These are phyloP conservation scores for Luzula sylvatica DNA, from an alignment of 176 grass and related monocot species.

Conservation along the genomic window DNA sequence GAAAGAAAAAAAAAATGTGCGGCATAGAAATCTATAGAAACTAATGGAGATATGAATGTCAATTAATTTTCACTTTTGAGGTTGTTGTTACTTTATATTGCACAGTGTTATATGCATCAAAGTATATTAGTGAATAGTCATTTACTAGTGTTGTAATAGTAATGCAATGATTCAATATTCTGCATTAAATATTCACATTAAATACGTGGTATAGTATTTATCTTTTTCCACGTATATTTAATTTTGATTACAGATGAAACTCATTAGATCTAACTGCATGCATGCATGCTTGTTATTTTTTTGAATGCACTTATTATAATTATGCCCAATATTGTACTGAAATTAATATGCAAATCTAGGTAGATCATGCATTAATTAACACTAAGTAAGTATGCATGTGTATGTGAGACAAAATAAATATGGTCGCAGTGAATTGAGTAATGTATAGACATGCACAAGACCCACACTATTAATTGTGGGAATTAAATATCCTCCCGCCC, in stretches of 20 bases:
- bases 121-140: not conserved
- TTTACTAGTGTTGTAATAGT: not conserved
- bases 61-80: no score
- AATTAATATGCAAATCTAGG: no score
- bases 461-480: not conserved
- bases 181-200: not conserved
- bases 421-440: not conserved
- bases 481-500: not conserved
- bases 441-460: not conserved
- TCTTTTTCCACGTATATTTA: no score
- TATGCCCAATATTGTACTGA: no score
- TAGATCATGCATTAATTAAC: no score
- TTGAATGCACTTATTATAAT: no score
- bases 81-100: not conserved
- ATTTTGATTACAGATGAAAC: no score
- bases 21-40: not conserved
- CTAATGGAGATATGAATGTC: not conserved
- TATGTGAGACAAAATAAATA: slow-evolving; percentile 1
- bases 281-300: no score
- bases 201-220: no score
- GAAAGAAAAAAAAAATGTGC: not conserved
- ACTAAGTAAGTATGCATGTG: not conserved
- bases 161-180: not conserved
- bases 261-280: no score
- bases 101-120: not conserved